A percentile compares a stretch with the other conserved stretches of the same genome.
phyloP scores from a whole-genome alignment of 2,329 filamentous ascomycete species.

The Fusarium setosum region DNA sequence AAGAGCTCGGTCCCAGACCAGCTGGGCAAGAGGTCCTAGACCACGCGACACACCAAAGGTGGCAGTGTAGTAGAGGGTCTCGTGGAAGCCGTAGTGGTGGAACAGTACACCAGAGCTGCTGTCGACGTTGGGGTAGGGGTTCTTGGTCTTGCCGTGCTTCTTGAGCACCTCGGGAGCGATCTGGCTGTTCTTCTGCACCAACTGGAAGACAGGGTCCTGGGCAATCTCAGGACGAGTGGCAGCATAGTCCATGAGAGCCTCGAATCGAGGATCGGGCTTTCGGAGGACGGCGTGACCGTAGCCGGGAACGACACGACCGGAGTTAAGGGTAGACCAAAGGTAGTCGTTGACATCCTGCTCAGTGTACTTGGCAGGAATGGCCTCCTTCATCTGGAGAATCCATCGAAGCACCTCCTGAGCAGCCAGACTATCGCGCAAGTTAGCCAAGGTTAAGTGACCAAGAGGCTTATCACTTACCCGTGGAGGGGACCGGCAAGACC shows the following conservation, averaged over 20 bases:
- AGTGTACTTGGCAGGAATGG: constrained; percentile 81
- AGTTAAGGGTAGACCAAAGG: constrained; percentile 93
- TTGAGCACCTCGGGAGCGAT: constrained; percentile 91
- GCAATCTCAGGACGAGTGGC: constrained; percentile 86
- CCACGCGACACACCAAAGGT: constrained; percentile 77
- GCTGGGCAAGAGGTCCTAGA: constrained; percentile 89
- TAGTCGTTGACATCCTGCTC: constrained; percentile 88
- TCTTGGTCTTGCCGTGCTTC: constrained; percentile 98
- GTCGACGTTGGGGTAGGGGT: constrained; percentile 97
- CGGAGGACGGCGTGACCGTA: constrained; percentile 96
- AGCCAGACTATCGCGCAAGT: constrained; percentile 69
- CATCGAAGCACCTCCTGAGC: constrained; percentile 97
- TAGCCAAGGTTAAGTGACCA: not conserved
- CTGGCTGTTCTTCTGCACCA: constrained; percentile 93
- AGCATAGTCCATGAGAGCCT: constrained; percentile 97
- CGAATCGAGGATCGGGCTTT: constrained; percentile 96
- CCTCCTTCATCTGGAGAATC: constrained; percentile 95
- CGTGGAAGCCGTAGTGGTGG: constrained; percentile 97
- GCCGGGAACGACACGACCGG: constrained; percentile 91
- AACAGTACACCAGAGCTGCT: constrained; percentile 93
- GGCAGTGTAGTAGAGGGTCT: constrained; percentile 93
- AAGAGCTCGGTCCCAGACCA: constrained; percentile 95
- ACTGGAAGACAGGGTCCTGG: constrained; percentile 88
- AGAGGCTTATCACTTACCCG: constrained; percentile 58
- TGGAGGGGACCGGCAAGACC: constrained; percentile 87